Base-by-base conservation (phyloP, 441 rosid genomes). In the Brassica balearica region DNA sequence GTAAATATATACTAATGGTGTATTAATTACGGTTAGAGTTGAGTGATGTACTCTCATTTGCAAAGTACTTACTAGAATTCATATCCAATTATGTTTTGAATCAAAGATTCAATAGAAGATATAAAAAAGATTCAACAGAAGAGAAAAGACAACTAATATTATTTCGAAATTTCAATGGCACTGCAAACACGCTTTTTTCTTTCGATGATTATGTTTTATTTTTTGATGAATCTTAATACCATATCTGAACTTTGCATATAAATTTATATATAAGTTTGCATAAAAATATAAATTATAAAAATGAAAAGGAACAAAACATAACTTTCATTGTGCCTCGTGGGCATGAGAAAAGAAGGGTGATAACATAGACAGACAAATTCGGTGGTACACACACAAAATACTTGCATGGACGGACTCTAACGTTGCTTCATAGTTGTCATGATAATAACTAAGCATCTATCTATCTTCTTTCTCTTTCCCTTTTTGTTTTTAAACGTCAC, bases 341-440 rank as follows among this genome's bases (percentile, higher is more conserved):
- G 38, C 0, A 10, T 67, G 67, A 55, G 17, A 12, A 68, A 73
- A 25, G 74, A 55, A 79, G 51, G 75, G 71, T 20, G 61, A 62
- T 63, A 80, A 80, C 79, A 80, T 55, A 69, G 64, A 69, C 75
- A 80, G 82, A 80, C 82, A 80, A 80, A 80, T 80, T 80, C 82
- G 72, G 82, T 80, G 82, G 82, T 75, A 80, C 82, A 74, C 64
- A 79, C 71, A 78, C 34, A 34, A 79, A 60, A 69, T 14, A 79
- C 66, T 79, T 74, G 63, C 65, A 80, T 79, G 74, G 75, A 80
- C 76, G 76, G 82, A 74, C 76, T 80, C 72, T 69, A 74, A 41
- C 46, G 71, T 19, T 69, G 79, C 75, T 70, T 74, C 68, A 64
- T 74, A 80, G 82, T 80, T 80, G 79, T 80, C 75, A 69, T 74